phyloP scores from a whole-genome alignment of 805 yeast species.

The Candida silvatica region DNA sequence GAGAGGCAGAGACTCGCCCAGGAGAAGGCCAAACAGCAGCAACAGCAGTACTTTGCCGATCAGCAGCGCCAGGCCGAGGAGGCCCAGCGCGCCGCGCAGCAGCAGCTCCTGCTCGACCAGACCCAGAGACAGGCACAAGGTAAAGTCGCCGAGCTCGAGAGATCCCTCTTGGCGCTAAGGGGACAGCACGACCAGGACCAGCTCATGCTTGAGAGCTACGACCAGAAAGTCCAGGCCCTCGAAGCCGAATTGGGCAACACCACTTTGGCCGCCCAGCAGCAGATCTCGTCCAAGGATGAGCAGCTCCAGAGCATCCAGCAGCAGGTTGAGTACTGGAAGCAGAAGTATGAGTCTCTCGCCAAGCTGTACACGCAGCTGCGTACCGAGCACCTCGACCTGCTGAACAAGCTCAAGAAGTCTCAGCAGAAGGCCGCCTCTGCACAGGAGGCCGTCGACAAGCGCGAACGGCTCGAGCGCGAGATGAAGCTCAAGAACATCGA shows the following conservation, averaged over 20 bases:
- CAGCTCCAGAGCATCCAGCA: conserved; percentile 60
- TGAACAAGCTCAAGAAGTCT: conserved; percentile 68
- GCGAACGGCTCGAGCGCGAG: conserved; percentile 76
- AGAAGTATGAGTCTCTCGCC: conserved; percentile 83
- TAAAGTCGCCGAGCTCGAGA: conserved; percentile 71
- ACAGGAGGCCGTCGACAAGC: conserved; percentile 79
- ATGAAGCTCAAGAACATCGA: conserved; percentile 80
- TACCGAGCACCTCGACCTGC: conserved; percentile 78
- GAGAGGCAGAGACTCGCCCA: conserved; percentile 60
- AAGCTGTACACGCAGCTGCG: conserved; percentile 84
- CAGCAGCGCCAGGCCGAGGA: conserved; percentile 66
- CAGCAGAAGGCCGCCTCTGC: conserved; percentile 85
- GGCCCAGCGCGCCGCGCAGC: conserved; percentile 63
- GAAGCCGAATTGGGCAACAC: conserved; percentile 63
- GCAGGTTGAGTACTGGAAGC: conserved; percentile 71
- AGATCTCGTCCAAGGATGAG: conserved; percentile 69
- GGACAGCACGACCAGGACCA: conserved; percentile 86
- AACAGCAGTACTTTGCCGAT: conserved; percentile 65
- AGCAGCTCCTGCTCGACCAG: conserved; percentile 59
- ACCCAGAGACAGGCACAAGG: conserved; percentile 69
- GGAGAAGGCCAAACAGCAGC: conserved; percentile 58
- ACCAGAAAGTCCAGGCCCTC: conserved; percentile 70
- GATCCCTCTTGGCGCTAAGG: conserved; percentile 64
- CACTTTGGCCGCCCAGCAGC: conserved; percentile 60
- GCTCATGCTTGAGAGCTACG: conserved; percentile 76